A percentile compares a stretch with the other conserved stretches of the same genome.
Conservation (phyloP, 2,329 filamentous ascomycete species). For the Colletotrichum siamense region DNA sequence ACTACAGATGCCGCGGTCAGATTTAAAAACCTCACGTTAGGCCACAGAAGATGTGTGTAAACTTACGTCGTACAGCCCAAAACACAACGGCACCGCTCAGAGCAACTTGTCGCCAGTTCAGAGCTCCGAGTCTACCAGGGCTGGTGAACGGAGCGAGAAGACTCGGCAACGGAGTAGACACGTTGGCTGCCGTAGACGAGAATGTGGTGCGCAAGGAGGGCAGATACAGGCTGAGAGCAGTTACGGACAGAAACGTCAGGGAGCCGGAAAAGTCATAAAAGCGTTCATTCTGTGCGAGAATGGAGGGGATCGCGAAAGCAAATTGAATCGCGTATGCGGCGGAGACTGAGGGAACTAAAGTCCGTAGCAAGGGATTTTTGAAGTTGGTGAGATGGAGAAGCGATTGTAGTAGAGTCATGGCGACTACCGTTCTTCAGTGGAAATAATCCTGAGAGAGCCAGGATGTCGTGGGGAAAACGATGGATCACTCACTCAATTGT, state of each 20-base stretch:
- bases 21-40: background rate
- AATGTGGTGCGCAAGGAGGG: conserved; percentile 61
- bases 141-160: conserved; percentile 49
- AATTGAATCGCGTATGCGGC: conserved; percentile 69
- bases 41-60: background rate
- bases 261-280: conserved; percentile 75
- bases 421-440: background rate
- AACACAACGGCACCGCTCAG: conserved; percentile 47
- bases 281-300: conserved; percentile 63
- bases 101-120: conserved; percentile 65
- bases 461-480: background rate
- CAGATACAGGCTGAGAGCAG: conserved; percentile 65
- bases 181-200: conserved; percentile 38
- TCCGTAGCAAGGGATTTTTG: conserved; percentile 65
- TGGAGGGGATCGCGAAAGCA: conserved; percentile 66
- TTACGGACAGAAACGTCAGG: conserved; percentile 69
- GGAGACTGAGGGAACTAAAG: conserved; percentile 64
- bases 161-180: conserved; percentile 49
- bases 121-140: conserved; percentile 42
- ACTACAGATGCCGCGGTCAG: conserved; percentile 44
- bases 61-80: conserved; percentile 66
- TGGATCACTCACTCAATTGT: background rate
- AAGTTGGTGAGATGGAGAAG: conserved; percentile 67
- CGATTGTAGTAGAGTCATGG: conserved; percentile 42
- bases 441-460: background rate